Evolutionary conservation across 345 rosid genomes (phyloP).

Genomic region (Gossypium anomalum): DNA sequence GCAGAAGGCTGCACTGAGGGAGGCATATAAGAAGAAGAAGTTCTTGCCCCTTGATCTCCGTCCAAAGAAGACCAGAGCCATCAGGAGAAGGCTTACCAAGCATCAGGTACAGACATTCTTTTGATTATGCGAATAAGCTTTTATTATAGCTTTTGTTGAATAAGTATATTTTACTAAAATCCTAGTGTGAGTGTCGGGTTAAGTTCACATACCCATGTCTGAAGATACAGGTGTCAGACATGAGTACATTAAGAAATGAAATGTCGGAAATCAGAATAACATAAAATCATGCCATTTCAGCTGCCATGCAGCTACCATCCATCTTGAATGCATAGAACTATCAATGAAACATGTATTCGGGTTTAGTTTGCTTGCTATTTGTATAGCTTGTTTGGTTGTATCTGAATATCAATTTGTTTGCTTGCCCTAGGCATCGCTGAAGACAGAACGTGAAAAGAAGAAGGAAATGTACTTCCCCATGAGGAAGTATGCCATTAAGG

Average conservation of each 20-base stretch:
- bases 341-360: background rate
- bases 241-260: background rate
- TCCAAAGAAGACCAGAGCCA: slow-evolving; percentile 94
- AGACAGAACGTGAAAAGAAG: slow-evolving; percentile 86
- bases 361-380: background rate
- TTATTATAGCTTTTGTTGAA: background rate
- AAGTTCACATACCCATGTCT: background rate
- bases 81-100: slow-evolving; percentile 87
- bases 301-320: background rate
- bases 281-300: background rate
- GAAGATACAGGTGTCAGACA: background rate
- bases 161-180: background rate
- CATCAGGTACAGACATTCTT: slow-evolving; percentile 51
- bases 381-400: background rate
- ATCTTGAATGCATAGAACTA: background rate
- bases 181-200: background rate
- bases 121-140: background rate
- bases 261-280: background rate
- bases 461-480: slow-evolving; percentile 78
- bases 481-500: slow-evolving; percentile 91
- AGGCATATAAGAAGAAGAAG: slow-evolving; percentile 77
- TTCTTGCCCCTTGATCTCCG: slow-evolving; percentile 86
- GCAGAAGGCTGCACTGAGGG: slow-evolving; percentile 87
- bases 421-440: slow-evolving; percentile 48
- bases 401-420: background rate